phyloP scores from a whole-genome alignment of 768 basidiomycete genomes.

The Suillus clintonianus region DNA sequence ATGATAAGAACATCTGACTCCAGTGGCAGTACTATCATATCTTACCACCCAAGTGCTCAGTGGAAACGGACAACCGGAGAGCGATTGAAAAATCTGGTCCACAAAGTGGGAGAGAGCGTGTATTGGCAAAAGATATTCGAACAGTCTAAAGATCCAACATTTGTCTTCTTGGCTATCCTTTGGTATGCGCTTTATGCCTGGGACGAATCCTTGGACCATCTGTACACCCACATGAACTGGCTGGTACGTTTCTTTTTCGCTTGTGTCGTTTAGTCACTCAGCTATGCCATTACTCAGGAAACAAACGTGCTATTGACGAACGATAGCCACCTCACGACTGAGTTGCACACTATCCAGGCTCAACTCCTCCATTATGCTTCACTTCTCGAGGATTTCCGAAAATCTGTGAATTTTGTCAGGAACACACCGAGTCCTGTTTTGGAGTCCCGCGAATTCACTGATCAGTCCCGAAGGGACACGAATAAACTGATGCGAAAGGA shows the following conservation, averaged over 20 bases:
- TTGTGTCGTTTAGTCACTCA: constrained; percentile 1
- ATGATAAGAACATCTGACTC: constrained; percentile 32
- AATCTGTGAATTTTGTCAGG: constrained; percentile 50
- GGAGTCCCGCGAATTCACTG: constrained; percentile 24
- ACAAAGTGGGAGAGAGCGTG: constrained; percentile 35
- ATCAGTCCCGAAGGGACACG: constrained; percentile 18
- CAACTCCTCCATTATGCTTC: constrained; percentile 59
- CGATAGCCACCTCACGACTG: constrained; percentile 46
- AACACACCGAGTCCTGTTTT: constrained; percentile 52
- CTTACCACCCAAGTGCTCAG: constrained; percentile 32
- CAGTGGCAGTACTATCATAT: constrained; percentile 34
- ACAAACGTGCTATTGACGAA: constrained; percentile 37
- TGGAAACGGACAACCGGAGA: constrained; percentile 28
- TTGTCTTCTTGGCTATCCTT: constrained; percentile 41
- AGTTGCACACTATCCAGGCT: constrained; percentile 58
- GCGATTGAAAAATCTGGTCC: constrained; percentile 29
- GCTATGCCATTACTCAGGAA: constrained; percentile 38
- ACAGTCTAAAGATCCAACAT: constrained; percentile 33
- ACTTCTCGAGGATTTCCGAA: constrained; percentile 55
- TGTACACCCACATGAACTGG: constrained; percentile 52
- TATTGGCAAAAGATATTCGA: constrained; percentile 37
- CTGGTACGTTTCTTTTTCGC: constrained; percentile 35
- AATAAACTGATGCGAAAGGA: constrained; percentile 45
- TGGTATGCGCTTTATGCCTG: constrained; percentile 67
- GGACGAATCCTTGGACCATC: constrained; percentile 57